These are phyloP conservation scores for Tetrapyrgos nigripes DNA, from an alignment of 1,284 basidiomycete genomes.

Conservation along the genomic window DNA sequence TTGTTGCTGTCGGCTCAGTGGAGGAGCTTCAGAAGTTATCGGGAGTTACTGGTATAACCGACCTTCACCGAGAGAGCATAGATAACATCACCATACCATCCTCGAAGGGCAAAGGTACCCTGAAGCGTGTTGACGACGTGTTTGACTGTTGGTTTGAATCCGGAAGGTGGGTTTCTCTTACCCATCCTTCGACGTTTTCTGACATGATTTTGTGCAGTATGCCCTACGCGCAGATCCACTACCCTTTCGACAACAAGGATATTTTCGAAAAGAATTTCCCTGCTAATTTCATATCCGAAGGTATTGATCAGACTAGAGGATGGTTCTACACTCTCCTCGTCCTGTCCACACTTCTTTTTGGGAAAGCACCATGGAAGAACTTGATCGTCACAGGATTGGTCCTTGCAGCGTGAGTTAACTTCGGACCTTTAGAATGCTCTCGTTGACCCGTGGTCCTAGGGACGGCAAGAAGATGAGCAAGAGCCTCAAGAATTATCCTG, in stretches of 20 bases:
- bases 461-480: slow-evolving; percentile 99
- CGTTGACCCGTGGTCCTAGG: slow-evolving; percentile 40
- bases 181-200: too few relatives aligned
- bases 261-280: slow-evolving; percentile 87
- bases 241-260: slow-evolving; percentile 98
- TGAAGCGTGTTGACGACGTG: slow-evolving; percentile 94
- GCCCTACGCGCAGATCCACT: slow-evolving; percentile 98
- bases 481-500: slow-evolving; percentile 97
- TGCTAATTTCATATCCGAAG: slow-evolving; percentile 98
- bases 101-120: slow-evolving; percentile 83
- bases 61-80: slow-evolving; percentile 94
- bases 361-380: slow-evolving; percentile 97
- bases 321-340: slow-evolving; percentile 99
- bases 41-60: slow-evolving; percentile 87
- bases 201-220: slow-evolving; percentile 64
- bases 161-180: slow-evolving; percentile 70
- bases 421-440: not conserved
- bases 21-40: slow-evolving; percentile 89
- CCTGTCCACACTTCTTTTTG: slow-evolving; percentile 93
- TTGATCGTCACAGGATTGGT: slow-evolving; percentile 96
- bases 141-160: slow-evolving; percentile 99
- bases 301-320: slow-evolving; percentile 94
- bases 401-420: slow-evolving; percentile 82
- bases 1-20: slow-evolving; percentile 90
- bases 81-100: slow-evolving; percentile 98